phyloP scores from a whole-genome alignment of 164 flowering plant species.

The Magnolia sinica region DNA sequence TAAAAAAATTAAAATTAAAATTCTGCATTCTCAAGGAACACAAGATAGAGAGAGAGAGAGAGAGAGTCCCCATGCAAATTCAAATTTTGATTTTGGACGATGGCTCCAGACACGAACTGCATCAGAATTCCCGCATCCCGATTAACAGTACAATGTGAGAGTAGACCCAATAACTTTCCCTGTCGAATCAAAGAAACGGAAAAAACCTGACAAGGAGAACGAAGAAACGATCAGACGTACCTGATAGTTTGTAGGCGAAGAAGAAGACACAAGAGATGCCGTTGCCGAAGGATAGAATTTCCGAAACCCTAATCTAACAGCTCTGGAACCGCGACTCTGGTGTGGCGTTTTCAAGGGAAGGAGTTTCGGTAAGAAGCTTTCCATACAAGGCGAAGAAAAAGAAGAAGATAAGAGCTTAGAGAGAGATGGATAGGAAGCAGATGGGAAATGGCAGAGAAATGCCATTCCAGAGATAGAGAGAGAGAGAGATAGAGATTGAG shows the following conservation, averaged over 20 bases:
- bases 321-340: not conserved
- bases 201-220: too few relatives aligned
- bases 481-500: not conserved
- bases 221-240: not conserved
- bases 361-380: not conserved
- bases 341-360: not conserved
- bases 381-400: not conserved
- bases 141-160: not conserved
- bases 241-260: not conserved
- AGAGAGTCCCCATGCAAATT: not conserved
- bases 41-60: too few relatives aligned
- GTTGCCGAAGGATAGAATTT: not conserved
- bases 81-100: not conserved
- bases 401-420: not conserved
- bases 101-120: not conserved
- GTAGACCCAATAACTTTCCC: not conserved
- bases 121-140: not conserved
- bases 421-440: constrained; percentile 2
- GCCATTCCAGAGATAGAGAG: not conserved
- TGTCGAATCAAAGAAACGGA: not conserved
- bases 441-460: not conserved
- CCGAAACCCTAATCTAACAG: not conserved
- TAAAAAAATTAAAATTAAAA: too few relatives aligned
- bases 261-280: not conserved
- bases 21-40: too few relatives aligned